Base-by-base conservation (phyloP, 306 rosid genomes). In the Oxytropis ochrocephala region DNA sequence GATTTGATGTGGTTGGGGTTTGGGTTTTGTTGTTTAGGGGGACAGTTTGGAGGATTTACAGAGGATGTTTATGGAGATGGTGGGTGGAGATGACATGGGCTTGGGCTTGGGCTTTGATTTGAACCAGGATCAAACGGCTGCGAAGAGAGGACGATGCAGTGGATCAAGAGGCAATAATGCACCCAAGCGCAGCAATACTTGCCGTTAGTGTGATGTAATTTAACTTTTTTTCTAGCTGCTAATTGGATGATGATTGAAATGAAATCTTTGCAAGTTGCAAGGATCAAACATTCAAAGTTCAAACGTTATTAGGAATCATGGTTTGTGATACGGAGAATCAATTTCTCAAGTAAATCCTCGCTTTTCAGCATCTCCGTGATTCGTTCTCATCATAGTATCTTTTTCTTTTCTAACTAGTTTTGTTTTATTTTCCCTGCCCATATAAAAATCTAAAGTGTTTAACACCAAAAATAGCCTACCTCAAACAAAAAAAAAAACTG, bases 11-110 rank as follows among this genome's bases (percentile, higher is more conserved):
- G 4, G n/a, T 41, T 55, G 18, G 2, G 14, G 11, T 17, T 57
- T 35, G 5, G 32, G 38, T 56, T 48, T 52, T 8, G 6, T 18
- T 48, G 0, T 0, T 33, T 47, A 95, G 99, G 95, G 87, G 67
- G 85, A 89, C 33, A 86, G 91, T 75, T 85, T 95, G 72, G 99
- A 95, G 73, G 99, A 95, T 69, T 84, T 95, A 11, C 96, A 89
- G 18, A 81, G 75, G 88, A 95, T 91, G 96, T 89, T 87, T 17
- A 80, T 64, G 63, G 99, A 95, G 41, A 89, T 95, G 95, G 95
- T 87, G 4, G 95, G 96, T 38, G 90, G 88, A 6, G 90, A 83
- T 67, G 89, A 77, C 5, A 67, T 1, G 64, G 89, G 78, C 4
- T 64, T 1, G 64, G 89, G 78, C 4, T 64, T 74, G 73, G 77